Evolutionary conservation across 2,329 filamentous ascomycete genomes (phyloP).

Genomic region (Trichoderma citrinoviride): DNA sequence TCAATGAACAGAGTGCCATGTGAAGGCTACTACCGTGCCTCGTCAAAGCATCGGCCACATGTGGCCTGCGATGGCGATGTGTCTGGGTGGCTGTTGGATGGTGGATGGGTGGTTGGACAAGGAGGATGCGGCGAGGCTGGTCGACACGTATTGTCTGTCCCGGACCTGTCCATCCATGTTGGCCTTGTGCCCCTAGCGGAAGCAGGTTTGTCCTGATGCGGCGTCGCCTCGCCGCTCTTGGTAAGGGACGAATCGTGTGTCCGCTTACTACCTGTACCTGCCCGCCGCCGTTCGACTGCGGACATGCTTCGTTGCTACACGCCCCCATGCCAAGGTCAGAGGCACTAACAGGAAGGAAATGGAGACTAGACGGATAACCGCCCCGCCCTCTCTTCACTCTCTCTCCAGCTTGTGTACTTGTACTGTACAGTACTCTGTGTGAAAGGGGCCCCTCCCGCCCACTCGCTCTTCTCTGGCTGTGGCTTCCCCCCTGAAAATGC

Average conservation of each 20-base stretch:
- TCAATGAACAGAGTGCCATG: neutral
- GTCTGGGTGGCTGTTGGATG: neutral
- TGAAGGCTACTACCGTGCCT: neutral
- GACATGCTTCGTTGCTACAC: neutral
- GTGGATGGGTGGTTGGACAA: neutral
- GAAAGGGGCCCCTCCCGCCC: conserved; percentile 17
- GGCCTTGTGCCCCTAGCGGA: neutral
- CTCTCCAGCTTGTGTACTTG: conserved; percentile 2
- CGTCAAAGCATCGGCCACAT: neutral
- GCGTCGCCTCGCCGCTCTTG: conserved; percentile 15
- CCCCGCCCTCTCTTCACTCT: conserved; percentile 7
- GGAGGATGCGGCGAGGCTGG: neutral
- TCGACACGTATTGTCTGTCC: neutral
- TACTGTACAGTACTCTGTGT: too few species aligned
- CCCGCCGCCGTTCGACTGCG: neutral
- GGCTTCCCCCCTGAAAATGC: conserved; percentile 3
- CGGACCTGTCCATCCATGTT: neutral
- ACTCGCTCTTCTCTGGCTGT: conserved; percentile 9
- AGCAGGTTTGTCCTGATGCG: conserved; percentile 6
- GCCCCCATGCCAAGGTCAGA: conserved; percentile 4
- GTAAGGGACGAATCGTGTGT: conserved; percentile 10
- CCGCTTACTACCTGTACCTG: conserved; percentile 2
- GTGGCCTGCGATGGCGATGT: neutral
- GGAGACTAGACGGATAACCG: conserved; percentile 6
- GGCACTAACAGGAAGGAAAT: conserved; percentile 10